These are phyloP conservation scores for Trichoderma koningiopsis DNA, from an alignment of 2,329 filamentous ascomycete species.

Conservation along the genomic window DNA sequence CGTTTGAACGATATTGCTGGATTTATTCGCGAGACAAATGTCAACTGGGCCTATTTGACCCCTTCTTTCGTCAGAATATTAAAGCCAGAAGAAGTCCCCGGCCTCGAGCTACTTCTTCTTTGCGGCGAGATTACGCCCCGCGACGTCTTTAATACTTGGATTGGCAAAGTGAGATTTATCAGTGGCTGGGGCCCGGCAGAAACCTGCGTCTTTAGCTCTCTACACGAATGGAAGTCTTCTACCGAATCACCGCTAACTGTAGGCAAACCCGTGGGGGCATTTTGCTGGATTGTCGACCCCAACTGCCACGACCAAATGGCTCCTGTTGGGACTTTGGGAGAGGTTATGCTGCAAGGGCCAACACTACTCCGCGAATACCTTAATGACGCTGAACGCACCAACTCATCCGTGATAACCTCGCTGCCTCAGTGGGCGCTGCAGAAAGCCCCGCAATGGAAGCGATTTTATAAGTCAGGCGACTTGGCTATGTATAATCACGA, in stretches of 20 bases:
- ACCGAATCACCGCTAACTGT: slow-evolving; percentile 16
- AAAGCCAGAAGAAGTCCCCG: slow-evolving; percentile 15
- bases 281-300: slow-evolving; percentile 23
- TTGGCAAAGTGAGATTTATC: slow-evolving; percentile 22
- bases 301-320: background rate
- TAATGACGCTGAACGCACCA: slow-evolving; percentile 6
- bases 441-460: background rate
- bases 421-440: slow-evolving; percentile 39
- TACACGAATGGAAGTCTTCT: slow-evolving; percentile 22
- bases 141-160: slow-evolving; percentile 26
- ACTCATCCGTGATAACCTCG: background rate
- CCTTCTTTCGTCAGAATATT: background rate
- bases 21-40: slow-evolving; percentile 10
- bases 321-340: slow-evolving; percentile 12
- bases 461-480: slow-evolving; percentile 51
- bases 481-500: slow-evolving; percentile 42
- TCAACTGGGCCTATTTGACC: slow-evolving; percentile 19
- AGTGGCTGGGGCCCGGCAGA: slow-evolving; percentile 30
- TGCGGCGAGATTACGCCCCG: slow-evolving; percentile 25
- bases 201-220: slow-evolving; percentile 22
- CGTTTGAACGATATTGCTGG: slow-evolving; percentile 13
- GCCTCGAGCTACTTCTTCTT: slow-evolving; percentile 22
- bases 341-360: slow-evolving; percentile 17
- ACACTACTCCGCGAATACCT: slow-evolving; percentile 20
- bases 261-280: slow-evolving; percentile 18